Evolutionary conservation across 2,329 filamentous ascomycete genomes (phyloP).

Genomic region (Aspergillus ochraceus): DNA sequence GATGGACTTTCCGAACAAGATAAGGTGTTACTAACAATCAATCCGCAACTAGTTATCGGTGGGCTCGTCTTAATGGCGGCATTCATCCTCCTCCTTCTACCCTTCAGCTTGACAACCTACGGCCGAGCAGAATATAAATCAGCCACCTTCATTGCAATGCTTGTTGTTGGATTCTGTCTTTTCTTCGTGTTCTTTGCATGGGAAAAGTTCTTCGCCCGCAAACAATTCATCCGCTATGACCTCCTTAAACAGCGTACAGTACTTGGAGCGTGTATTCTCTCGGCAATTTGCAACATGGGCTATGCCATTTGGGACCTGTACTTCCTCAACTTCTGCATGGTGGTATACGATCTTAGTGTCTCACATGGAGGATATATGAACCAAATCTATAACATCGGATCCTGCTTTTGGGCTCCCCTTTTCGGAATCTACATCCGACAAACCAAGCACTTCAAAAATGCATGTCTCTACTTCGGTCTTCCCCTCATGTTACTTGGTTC

Average conservation of each 20-base stretch:
- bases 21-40: too few relatives aligned
- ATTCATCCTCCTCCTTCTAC: conserved; percentile 64
- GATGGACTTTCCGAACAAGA: background rate
- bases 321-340: background rate
- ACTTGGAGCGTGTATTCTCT: background rate
- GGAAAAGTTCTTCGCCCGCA: background rate
- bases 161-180: conserved; percentile 54
- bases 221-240: background rate
- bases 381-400: background rate
- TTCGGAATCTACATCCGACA: background rate
- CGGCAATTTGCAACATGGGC: background rate
- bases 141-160: conserved; percentile 51
- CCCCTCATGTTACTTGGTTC: conserved; percentile 53
- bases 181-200: conserved; percentile 38
- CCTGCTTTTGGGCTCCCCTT: conserved; percentile 37
- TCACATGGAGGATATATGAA: background rate
- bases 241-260: background rate
- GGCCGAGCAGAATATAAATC: conserved; percentile 44
- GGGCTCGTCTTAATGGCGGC: conserved; percentile 58
- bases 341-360: background rate
- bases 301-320: background rate
- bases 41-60: background rate
- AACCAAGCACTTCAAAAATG: conserved; percentile 34
- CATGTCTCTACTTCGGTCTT: conserved; percentile 52
- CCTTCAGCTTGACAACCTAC: conserved; percentile 57